Evolutionary conservation across 2,329 filamentous ascomycete genomes (phyloP).

Genomic region (Trematosphaeria pertusa): DNA sequence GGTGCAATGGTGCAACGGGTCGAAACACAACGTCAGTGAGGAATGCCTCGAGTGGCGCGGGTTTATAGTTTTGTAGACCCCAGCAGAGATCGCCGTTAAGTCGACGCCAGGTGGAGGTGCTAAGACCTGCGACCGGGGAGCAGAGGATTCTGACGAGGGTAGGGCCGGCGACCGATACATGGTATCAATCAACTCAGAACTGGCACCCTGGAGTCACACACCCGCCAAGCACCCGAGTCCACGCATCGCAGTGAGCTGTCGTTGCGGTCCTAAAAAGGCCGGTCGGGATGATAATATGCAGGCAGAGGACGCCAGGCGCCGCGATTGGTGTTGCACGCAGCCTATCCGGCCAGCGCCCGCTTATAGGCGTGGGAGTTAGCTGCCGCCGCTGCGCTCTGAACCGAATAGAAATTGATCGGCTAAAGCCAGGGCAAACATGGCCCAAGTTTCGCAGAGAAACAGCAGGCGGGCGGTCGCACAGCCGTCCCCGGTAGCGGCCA

Average conservation of each 20-base stretch:
- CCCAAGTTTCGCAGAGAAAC: constrained; percentile 3
- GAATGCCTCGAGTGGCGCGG: constrained; percentile 49
- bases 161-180: constrained; percentile 33
- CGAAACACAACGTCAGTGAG: constrained; percentile 43
- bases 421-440: constrained; percentile 3
- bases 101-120: constrained; percentile 45
- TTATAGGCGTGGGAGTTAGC: constrained; percentile 3
- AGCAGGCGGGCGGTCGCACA: background rate
- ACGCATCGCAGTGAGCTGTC: constrained; percentile 14
- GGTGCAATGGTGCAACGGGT: constrained; percentile 46
- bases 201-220: constrained; percentile 18
- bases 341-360: background rate
- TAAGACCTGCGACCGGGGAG: constrained; percentile 38
- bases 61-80: constrained; percentile 51
- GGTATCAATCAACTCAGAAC: constrained; percentile 42
- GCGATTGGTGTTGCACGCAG: background rate
- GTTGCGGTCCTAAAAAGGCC: constrained; percentile 12
- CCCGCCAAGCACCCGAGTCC: constrained; percentile 23
- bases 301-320: background rate
- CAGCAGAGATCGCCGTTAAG: constrained; percentile 48
- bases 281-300: constrained; percentile 17
- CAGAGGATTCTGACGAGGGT: constrained; percentile 35
- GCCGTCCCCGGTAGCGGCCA: background rate
- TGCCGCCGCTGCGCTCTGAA: background rate
- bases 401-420: constrained; percentile 3